Conservation (phyloP, 2,329 filamentous ascomycete genomes). For the Aspergillus sp. region DNA sequence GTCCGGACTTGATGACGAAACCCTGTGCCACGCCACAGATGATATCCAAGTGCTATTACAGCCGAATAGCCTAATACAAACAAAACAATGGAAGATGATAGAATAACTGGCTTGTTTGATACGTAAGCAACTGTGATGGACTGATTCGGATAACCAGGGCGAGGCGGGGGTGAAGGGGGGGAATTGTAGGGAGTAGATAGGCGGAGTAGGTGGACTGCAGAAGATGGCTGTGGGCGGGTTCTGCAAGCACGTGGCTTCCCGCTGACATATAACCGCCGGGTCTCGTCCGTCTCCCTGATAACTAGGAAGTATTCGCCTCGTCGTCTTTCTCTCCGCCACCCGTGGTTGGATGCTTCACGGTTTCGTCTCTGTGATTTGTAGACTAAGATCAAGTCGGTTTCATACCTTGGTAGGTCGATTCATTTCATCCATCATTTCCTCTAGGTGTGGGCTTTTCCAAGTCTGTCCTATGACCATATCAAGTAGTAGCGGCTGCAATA, state of each 20-base stretch:
- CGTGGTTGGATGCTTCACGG: not conserved
- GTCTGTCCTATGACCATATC: not conserved
- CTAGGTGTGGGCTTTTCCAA: not conserved
- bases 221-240: not conserved
- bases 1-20: slow-evolving; percentile 13
- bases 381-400: not conserved
- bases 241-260: slow-evolving; percentile 3
- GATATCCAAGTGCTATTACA: slow-evolving; percentile 3
- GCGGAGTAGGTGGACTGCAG: not conserved
- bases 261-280: slow-evolving; percentile 6
- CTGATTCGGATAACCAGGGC: not conserved
- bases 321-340: not conserved
- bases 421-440: not conserved
- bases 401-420: not conserved
- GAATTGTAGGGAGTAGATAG: not conserved
- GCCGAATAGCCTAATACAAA: slow-evolving; percentile 8
- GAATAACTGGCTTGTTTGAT: not conserved
- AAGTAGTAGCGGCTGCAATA: not conserved
- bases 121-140: not conserved
- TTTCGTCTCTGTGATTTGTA: not conserved
- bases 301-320: not conserved
- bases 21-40: slow-evolving; percentile 3
- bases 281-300: not conserved
- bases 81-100: slow-evolving; percentile 1
- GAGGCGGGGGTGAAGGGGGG: not conserved